Base-by-base conservation (phyloP, 2,329 filamentous ascomycete genomes). In the Trichophyton rubrum region DNA sequence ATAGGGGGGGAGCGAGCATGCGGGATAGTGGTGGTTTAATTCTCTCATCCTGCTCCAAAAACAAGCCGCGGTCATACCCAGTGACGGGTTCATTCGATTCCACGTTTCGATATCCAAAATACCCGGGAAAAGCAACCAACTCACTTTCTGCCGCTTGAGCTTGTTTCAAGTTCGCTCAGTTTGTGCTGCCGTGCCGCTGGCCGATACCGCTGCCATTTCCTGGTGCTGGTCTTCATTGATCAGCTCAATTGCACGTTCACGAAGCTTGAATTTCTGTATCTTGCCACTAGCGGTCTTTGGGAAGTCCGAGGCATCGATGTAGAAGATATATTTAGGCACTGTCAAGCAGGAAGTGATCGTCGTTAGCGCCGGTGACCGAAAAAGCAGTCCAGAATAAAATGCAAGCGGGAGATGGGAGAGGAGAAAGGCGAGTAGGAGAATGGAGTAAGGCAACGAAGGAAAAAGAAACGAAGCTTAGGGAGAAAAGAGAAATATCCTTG, bases 231-330 rank as follows among this genome's bases (percentile, higher is more conserved):
- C 73, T 33, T 77, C 71, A 35, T 69, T 72, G 55, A 84, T 63
- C 59, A 82, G 64, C 65, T 75, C 67, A 43, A 81, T 69, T 0
- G 83, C 91, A 68, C 80, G 76, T 15, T 90, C 87, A 68, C 83
- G 82, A 68, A 97, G 72, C 76, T 87, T 92, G 71, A 88, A 96
- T 77, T 97, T 96, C 76, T 96, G 90, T 60, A 97, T 91, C 82
- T 99, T 99, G 24, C 92, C 92, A 71, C 90, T 96, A 4, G 90
- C 88, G 40, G 93, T 99, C 81, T 96, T 96, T 20, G 92, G 92
- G 71, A 89, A 95, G n/a, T 85, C 82, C 0, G 85, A 80, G 0
- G 66, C 65, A 4, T 68, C 66, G 8, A 88, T 79, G 82, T 88
- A 96, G 70, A 96, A 96, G n/a, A 97, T 82, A 70, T 92, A 84